Conservation (phyloP, 139 green algal genomes). For the Micromonas commoda region DNA sequence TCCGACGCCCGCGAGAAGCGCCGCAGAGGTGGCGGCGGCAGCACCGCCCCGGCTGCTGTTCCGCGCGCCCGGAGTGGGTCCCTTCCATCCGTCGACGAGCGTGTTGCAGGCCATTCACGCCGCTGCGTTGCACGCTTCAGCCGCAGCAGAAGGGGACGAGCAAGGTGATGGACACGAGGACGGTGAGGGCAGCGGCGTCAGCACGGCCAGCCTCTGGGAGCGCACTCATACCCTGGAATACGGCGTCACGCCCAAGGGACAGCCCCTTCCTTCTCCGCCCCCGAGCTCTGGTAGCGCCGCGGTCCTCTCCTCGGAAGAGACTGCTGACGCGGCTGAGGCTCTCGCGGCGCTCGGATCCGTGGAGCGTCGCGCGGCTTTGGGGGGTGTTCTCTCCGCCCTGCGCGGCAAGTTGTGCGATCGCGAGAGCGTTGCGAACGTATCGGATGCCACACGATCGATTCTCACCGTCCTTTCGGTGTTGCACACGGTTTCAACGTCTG, state of each 20-base stretch:
- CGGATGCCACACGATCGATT: not conserved
- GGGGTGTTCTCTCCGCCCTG: not conserved
- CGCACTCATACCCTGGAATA: constrained; percentile 81
- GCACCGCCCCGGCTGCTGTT: constrained; percentile 56
- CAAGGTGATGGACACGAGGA: constrained; percentile 23
- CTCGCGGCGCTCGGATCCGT: constrained; percentile 36
- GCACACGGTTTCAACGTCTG: not conserved
- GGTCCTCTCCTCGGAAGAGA: not conserved
- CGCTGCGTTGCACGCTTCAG: constrained; percentile 6
- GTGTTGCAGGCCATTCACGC: constrained; percentile 82
- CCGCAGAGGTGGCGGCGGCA: not conserved
- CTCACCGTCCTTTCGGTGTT: constrained; percentile 19
- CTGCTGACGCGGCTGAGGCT: not conserved
- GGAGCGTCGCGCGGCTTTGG: not conserved
- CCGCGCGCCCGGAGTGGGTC: constrained; percentile 39
- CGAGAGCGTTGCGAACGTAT: not conserved
- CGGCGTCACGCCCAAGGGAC: not conserved
- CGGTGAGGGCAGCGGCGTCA: constrained; percentile 1
- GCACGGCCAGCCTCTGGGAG: constrained; percentile 63
- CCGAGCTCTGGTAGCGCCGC: not conserved
- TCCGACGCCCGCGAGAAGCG: not conserved
- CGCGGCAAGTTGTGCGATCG: not conserved
- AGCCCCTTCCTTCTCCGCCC: not conserved
- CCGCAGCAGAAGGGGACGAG: constrained; percentile 26
- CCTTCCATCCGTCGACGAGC: constrained; percentile 48